Evolutionary conservation across 1,139 yeast species (phyloP), one percentile per base, ranked within the genome.

Genomic region (Geotrichum aggregatum): DNA sequence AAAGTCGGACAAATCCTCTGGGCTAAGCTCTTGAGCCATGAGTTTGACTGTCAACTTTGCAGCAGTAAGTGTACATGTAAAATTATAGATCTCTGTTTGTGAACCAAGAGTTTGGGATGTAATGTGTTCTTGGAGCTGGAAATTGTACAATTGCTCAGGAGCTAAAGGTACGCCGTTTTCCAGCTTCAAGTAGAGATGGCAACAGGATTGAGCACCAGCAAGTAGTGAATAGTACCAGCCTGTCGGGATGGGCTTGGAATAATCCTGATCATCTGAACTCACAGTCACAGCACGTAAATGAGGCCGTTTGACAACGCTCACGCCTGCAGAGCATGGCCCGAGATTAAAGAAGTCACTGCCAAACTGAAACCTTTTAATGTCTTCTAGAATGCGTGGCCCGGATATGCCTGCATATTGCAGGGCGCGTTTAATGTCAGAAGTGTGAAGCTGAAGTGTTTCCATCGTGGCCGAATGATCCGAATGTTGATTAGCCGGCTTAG

Each of bases 301-400:
- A 24, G 8, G 28, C 28, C 7, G 28, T 5, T 5, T 8, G 28
- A 24, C 8, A 24, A 8, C 8, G 8, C 40, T 35, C 34, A 42
- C 28, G 19, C 61, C 58, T 26, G 58, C 57, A 13, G 56, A 54
- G 3, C 57, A 34, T 14, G 63, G 60, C n/a, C 52, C 38, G 21
- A 52, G 46, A 10, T 58, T 58, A 46, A 63, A 44, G 35, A 45
- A 44, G 26, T 54, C 52, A 13, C 54, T 47, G 3, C 57, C 59
- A 1, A 62, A 41, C 14, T 34, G 38, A 26, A 44, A 44, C 26
- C 47, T 44, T 7, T 33, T 57, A 33, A 64, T 52, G 50, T 64
- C 67, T 38, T 63, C 67, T 11, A 64, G 52, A 13, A 64, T 43
- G n/a, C 67, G 50, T 10, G 64, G 57, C 31, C 62, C 59, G 1